Conservation (phyloP, 2,329 filamentous ascomycete species). For the Penicillium sp. region DNA sequence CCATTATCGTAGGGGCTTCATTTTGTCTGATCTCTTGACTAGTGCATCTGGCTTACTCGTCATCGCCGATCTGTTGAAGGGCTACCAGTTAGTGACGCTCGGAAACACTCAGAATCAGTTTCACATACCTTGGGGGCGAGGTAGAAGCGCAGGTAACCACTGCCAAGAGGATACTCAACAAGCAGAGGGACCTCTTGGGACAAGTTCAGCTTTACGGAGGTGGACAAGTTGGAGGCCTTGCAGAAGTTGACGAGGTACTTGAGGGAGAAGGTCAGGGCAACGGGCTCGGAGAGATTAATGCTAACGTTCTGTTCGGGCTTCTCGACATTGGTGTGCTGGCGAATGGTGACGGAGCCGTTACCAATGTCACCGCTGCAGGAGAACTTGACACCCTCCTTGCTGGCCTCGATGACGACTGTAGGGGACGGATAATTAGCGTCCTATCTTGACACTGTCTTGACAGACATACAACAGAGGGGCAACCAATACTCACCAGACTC, state of each 20-base stretch:
- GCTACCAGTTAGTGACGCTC: slow-evolving; percentile 35
- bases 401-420: slow-evolving; percentile 91
- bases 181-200: slow-evolving; percentile 95
- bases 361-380: slow-evolving; percentile 92
- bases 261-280: slow-evolving; percentile 93
- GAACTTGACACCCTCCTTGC: slow-evolving; percentile 97
- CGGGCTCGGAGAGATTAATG: slow-evolving; percentile 89
- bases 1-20: slow-evolving; percentile 32
- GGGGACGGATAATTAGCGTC: slow-evolving; percentile 9
- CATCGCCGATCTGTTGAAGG: slow-evolving; percentile 61
- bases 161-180: slow-evolving; percentile 85
- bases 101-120: neutral
- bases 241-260: slow-evolving; percentile 99
- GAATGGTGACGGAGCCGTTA: slow-evolving; percentile 88
- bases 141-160: slow-evolving; percentile 94
- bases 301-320: slow-evolving; percentile 84
- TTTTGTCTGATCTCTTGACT: slow-evolving; percentile 23
- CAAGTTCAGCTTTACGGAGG: slow-evolving; percentile 84
- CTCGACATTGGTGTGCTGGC: slow-evolving; percentile 84
- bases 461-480: neutral
- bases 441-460: neutral
- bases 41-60: slow-evolving; percentile 43
- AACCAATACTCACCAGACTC: slow-evolving; percentile 76
- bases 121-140: slow-evolving; percentile 87
- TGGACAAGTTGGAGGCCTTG: slow-evolving; percentile 87